Percentiles rank a stretch among this genome's conserved stretches.
These are phyloP conservation scores for Kwoniella sp. DNA, from an alignment of 768 basidiomycete genomes.

Conservation along the genomic window DNA sequence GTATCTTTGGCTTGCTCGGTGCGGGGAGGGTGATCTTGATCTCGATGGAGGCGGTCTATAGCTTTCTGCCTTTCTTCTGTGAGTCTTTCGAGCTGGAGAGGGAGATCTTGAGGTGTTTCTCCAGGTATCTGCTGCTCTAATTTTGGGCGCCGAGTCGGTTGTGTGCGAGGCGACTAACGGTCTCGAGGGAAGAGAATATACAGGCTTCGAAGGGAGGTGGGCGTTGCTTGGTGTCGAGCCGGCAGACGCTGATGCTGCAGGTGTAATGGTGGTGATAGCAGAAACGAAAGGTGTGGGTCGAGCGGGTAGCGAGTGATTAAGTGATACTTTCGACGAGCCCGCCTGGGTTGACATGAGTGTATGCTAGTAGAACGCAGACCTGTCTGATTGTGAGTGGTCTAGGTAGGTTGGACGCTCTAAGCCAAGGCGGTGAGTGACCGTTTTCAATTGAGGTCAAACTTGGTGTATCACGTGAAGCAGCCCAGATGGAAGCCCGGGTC, in stretches of 20 bases:
- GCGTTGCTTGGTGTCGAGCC: neutral
- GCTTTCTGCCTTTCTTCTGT: slow-evolving; percentile 6
- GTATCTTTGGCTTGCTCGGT: neutral
- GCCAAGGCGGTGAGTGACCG: no score
- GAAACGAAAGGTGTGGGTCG: slow-evolving; percentile 9
- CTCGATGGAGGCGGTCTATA: slow-evolving; percentile 5
- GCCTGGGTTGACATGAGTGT: neutral
- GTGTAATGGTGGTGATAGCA: neutral
- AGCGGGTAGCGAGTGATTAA: slow-evolving; percentile 11
- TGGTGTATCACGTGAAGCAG: no score
- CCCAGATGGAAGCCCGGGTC: no score
- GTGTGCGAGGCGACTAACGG: slow-evolving; percentile 16
- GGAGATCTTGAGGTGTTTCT: slow-evolving; percentile 4
- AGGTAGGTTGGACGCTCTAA: neutral
- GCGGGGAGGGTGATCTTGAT: slow-evolving; percentile 12
- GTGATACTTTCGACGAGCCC: neutral
- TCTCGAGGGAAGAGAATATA: slow-evolving; percentile 16
- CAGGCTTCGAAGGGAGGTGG: neutral
- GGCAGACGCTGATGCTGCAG: no score
- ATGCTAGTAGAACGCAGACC: neutral
- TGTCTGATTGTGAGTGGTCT: neutral
- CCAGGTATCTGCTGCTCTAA: neutral
- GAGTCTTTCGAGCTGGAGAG: neutral
- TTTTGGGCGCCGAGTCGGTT: neutral
- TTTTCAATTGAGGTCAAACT: no score